phyloP scores from a whole-genome alignment of 1,284 basidiomycete species.

The Spongispora temasekensis region DNA sequence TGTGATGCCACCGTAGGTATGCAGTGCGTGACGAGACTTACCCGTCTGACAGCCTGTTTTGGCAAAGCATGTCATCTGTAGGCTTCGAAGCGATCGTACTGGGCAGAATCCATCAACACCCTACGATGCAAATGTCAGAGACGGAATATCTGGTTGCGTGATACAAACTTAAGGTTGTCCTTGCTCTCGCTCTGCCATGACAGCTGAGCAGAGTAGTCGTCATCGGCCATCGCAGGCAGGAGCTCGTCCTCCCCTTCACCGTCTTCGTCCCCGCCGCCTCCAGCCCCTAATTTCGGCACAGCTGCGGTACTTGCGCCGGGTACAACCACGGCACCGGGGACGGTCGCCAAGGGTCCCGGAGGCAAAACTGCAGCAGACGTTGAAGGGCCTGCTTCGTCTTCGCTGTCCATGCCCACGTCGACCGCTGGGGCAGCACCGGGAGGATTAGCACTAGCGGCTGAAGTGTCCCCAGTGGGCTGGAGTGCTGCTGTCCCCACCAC shows the following conservation, averaged over 20 bases:
- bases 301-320: slow-evolving; percentile 2
- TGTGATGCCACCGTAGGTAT: not conserved
- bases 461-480: slow-evolving; percentile 7
- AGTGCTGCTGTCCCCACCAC: slow-evolving; percentile 5
- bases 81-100: slow-evolving; percentile 88
- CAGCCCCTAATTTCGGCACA: slow-evolving; percentile 19
- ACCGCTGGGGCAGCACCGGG: not conserved
- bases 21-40: slow-evolving; percentile 27
- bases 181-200: slow-evolving; percentile 83
- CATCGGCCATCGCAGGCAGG: slow-evolving; percentile 80
- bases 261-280: slow-evolving; percentile 34
- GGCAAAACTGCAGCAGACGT: slow-evolving; percentile 2
- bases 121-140: slow-evolving; percentile 39
- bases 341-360: not conserved
- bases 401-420: slow-evolving; percentile 21
- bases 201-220: slow-evolving; percentile 78
- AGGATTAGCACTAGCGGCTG: slow-evolving; percentile 1
- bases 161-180: slow-evolving; percentile 73
- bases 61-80: slow-evolving; percentile 83
- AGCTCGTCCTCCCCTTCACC: slow-evolving; percentile 75
- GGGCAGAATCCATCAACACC: slow-evolving; percentile 81
- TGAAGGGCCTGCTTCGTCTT: slow-evolving; percentile 18
- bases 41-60: slow-evolving; percentile 82
- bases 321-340: not conserved
- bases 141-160: not conserved